Evolutionary conservation across 495 filamentous ascomycete genomes (phyloP).

Genomic region (Neurospora sp.): DNA sequence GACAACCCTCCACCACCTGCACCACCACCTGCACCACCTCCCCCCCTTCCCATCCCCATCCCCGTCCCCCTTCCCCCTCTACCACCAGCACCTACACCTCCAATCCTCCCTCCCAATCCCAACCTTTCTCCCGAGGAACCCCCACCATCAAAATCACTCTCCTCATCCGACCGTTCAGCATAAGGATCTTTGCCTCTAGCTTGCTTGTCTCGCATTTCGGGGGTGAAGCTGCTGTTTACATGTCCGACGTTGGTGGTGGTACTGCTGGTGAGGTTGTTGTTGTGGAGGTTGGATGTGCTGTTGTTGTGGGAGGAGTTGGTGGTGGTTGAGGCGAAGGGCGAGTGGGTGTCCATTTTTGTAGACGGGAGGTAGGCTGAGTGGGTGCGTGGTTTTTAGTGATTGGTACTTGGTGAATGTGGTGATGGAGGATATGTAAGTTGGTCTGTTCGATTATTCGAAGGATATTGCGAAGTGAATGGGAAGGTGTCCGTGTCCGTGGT

Average conservation of each 20-base stretch:
- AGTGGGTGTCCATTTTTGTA: not conserved
- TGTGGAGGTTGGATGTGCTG: slow-evolving; percentile 5
- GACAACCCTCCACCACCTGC: not conserved
- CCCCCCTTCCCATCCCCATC: not conserved
- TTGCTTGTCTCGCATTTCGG: slow-evolving; percentile 40
- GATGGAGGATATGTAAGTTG: not conserved
- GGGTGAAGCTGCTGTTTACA: slow-evolving; percentile 14
- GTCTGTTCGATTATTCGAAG: not conserved
- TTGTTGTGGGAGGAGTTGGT: not conserved
- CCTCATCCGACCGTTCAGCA: not conserved
- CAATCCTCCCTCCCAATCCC: not conserved
- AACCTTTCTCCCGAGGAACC: not conserved
- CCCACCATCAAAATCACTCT: not conserved
- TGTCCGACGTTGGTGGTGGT: not conserved
- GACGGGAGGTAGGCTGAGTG: not conserved
- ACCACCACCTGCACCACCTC: not conserved
- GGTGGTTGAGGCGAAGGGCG: not conserved
- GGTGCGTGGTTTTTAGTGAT: not conserved
- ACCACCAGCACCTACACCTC: not conserved
- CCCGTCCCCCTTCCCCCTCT: not conserved
- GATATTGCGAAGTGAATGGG: not conserved
- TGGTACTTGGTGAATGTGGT: not conserved
- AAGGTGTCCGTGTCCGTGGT: not conserved
- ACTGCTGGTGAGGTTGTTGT: not conserved
- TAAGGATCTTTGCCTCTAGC: slow-evolving; percentile 45